These are phyloP conservation scores for Penstemon eatonii DNA, from an alignment of 257 asterid genomes.

Conservation along the genomic window DNA sequence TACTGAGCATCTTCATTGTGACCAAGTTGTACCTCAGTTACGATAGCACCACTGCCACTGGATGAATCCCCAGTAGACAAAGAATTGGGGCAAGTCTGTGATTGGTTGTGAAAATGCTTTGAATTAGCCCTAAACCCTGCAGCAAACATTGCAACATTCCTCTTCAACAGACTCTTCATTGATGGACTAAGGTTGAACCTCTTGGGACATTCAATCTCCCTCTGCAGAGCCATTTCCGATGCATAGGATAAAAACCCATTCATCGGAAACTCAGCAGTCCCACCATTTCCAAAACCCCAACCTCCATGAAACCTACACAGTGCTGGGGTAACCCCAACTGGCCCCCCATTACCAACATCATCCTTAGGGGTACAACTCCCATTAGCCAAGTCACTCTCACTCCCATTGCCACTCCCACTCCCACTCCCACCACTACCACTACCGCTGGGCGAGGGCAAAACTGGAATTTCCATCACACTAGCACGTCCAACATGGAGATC, in stretches of 20 bases:
- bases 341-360: slow-evolving; percentile 50
- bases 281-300: slow-evolving; percentile 82
- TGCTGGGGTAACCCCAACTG: slow-evolving; percentile 71
- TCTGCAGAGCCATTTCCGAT: slow-evolving; percentile 63
- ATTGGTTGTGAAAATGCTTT: slow-evolving; percentile 54
- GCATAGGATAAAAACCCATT: slow-evolving; percentile 54
- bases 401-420: slow-evolving; percentile 29
- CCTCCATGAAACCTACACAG: slow-evolving; percentile 86
- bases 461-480: slow-evolving; percentile 84
- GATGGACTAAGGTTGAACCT: slow-evolving; percentile 88
- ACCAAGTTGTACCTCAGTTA: slow-evolving; percentile 34
- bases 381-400: slow-evolving; percentile 36
- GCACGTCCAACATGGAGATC: slow-evolving; percentile 90
- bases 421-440: slow-evolving; percentile 34
- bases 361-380: slow-evolving; percentile 39
- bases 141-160: slow-evolving; percentile 88
- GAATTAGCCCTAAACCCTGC: slow-evolving; percentile 86
- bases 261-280: slow-evolving; percentile 60
- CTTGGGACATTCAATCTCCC: slow-evolving; percentile 88
- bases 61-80: slow-evolving; percentile 47
- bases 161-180: slow-evolving; percentile 77
- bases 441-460: slow-evolving; percentile 39
- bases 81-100: slow-evolving; percentile 60
- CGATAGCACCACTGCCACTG: slow-evolving; percentile 29
- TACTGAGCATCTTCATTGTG: slow-evolving; percentile 48